Evolutionary conservation across 2,329 filamentous ascomycete species (phyloP), one percentile per base, ranked within the genome.

Genomic region (Zopfia rhizophila): DNA sequence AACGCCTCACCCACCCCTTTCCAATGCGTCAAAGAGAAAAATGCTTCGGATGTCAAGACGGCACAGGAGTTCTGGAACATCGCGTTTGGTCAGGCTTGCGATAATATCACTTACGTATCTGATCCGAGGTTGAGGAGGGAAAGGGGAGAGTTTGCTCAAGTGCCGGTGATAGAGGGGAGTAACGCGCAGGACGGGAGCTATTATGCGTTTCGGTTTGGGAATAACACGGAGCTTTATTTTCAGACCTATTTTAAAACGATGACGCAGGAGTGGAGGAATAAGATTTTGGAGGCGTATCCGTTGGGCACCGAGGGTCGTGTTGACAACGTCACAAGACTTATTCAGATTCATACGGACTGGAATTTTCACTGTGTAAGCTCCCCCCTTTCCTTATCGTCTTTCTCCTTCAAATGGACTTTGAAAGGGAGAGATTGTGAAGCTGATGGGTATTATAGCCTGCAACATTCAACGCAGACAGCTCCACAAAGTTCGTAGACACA

Each of bases 151-250:
- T 58, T 66, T n/a, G 57, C 62, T 6, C 38, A 51, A 3, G 53
- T 69, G 8, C 66, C 66, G 2, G 53, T 66, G 0, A 12, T 69
- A 5, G 44, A 43, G 5, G 66, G 66, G 3, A 54, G 61, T 3
- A 66, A 65, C 25, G 42, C 59, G 2, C 51, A 62, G 12, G 66
- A 69, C 45, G 63, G 62, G 16, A 55, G 56, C 11, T 42, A 65
- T 13, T 62, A 61, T 38, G 41, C 43, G 3, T 41, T 65, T 8
- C 43, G 47, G 5, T 53, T 56, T 39, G 54, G 36, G 1, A 59
- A 61, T 14, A 2, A 58, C 2, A 58, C 49, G 2, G 27, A 30
- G 18, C 47, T 49, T 8, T 68, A 48, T 24, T 24, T 66, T 7
- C 30, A 59, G 25, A 48, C 46, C 4, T 24, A 25, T n/a, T 36